These are phyloP conservation scores for Microstroma glucosiphilum DNA, from an alignment of 1,284 basidiomycete genomes.

Conservation along the genomic window DNA sequence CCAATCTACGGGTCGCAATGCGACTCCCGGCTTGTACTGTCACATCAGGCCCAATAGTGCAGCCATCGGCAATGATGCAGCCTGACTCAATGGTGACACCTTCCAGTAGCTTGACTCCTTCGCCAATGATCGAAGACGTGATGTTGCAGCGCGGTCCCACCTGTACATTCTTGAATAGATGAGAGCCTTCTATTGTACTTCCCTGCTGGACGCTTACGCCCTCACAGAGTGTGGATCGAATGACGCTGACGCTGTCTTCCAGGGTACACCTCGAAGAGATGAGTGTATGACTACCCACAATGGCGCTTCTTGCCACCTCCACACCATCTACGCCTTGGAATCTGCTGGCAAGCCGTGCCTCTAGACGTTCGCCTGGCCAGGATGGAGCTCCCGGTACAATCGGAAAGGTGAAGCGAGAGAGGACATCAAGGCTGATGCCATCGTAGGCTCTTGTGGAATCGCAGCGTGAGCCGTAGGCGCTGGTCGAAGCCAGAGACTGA, in stretches of 20 bases:
- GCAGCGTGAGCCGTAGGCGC: constrained; percentile 41
- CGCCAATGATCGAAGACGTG: constrained; percentile 61
- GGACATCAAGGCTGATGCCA: constrained; percentile 65
- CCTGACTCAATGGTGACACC: constrained; percentile 59
- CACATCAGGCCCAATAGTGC: constrained; percentile 54
- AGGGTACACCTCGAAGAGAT: constrained; percentile 27
- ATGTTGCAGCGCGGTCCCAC: constrained; percentile 67
- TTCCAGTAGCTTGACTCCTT: constrained; percentile 66
- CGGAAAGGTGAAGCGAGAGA: constrained; percentile 88
- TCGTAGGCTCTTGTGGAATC: constrained; percentile 41
- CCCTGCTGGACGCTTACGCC: constrained; percentile 62
- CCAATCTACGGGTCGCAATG: constrained; percentile 56
- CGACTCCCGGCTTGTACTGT: constrained; percentile 65
- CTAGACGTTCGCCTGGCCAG: constrained; percentile 9
- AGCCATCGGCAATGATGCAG: constrained; percentile 45
- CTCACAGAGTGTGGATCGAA: constrained; percentile 68
- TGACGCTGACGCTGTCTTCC: constrained; percentile 61
- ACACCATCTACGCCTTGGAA: constrained; percentile 28
- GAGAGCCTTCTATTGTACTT: constrained; percentile 26
- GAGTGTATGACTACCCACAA: constrained; percentile 12
- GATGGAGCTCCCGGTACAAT: constrained; percentile 81
- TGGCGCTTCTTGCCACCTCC: neutral
- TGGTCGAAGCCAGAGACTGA: neutral
- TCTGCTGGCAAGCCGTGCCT: constrained; percentile 11
- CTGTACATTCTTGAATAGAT: constrained; percentile 32